Evolutionary conservation across 768 basidiomycete species (phyloP).

Genomic region (Cystoderma amianthinum): DNA sequence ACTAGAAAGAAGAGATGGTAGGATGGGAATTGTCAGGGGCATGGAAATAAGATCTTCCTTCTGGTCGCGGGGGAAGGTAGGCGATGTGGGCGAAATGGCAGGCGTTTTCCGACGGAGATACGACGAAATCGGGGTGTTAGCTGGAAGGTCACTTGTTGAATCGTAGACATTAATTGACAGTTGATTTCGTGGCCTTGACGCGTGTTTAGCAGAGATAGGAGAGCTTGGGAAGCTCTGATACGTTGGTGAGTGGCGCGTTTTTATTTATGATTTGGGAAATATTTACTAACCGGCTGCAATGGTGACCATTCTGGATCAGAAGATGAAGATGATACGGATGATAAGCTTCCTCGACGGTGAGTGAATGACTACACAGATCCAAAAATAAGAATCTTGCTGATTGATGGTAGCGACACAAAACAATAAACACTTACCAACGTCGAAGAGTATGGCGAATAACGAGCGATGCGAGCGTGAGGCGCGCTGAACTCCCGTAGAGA

Average conservation of each 20-base stretch:
- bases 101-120: conserved; percentile 79
- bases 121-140: conserved; percentile 71
- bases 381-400: conserved; percentile 5
- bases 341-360: conserved; percentile 37
- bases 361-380: conserved; percentile 24
- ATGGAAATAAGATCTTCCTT: conserved; percentile 29
- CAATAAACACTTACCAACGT: conserved; percentile 22
- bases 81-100: conserved; percentile 62
- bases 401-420: neutral
- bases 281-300: conserved; percentile 16
- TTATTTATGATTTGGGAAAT: neutral
- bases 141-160: conserved; percentile 44
- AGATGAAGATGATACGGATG: conserved; percentile 34
- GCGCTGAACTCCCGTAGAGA: conserved; percentile 31
- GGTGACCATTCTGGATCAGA: conserved; percentile 30
- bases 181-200: conserved; percentile 37
- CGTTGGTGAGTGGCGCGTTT: too few relatives aligned
- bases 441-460: conserved; percentile 46
- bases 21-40: conserved; percentile 48
- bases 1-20: conserved; percentile 46
- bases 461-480: conserved; percentile 27
- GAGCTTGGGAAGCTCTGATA: conserved; percentile 16
- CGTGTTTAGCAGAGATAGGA: conserved; percentile 33
- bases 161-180: conserved; percentile 42
- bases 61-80: conserved; percentile 48